Evolutionary conservation across 345 rosid species (phyloP).

Genomic region (Diplotaxis tenuifolia): DNA sequence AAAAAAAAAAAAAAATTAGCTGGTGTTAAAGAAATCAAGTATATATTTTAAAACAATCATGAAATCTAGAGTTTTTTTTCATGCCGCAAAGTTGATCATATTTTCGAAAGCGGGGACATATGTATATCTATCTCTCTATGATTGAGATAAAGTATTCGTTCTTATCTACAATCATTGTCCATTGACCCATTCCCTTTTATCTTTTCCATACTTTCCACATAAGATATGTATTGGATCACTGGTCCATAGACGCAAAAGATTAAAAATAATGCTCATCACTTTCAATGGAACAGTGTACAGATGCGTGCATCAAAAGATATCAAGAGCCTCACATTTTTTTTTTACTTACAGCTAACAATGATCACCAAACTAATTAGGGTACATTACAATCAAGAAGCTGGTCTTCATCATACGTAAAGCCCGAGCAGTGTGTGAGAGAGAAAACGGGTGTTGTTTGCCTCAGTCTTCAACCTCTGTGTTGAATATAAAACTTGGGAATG

Average conservation of each 20-base stretch:
- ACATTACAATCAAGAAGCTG: background rate
- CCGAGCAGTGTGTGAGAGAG: no score
- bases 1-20: no score
- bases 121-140: background rate
- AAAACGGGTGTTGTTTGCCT: background rate
- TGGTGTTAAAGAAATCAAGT: no score
- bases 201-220: background rate
- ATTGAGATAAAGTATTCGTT: background rate
- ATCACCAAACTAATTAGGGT: conserved; percentile 20
- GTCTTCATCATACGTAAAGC: background rate
- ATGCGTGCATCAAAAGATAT: background rate
- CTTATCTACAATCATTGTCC: background rate
- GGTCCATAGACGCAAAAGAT: background rate
- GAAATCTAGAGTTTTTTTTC: background rate
- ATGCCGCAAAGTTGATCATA: background rate
- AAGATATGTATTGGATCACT: background rate
- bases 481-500: conserved; percentile 66
- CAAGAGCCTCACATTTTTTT: background rate
- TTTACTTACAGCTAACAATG: conserved; percentile 18
- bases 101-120: background rate
- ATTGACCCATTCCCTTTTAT: background rate
- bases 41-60: background rate
- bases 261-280: background rate
- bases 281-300: background rate
- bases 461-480: conserved; percentile 48